Percentiles rank a stretch among this genome's conserved stretches.
These are phyloP conservation scores for Chaetomiaceae sp. DNA, from an alignment of 2,329 filamentous ascomycete genomes.

Conservation along the genomic window DNA sequence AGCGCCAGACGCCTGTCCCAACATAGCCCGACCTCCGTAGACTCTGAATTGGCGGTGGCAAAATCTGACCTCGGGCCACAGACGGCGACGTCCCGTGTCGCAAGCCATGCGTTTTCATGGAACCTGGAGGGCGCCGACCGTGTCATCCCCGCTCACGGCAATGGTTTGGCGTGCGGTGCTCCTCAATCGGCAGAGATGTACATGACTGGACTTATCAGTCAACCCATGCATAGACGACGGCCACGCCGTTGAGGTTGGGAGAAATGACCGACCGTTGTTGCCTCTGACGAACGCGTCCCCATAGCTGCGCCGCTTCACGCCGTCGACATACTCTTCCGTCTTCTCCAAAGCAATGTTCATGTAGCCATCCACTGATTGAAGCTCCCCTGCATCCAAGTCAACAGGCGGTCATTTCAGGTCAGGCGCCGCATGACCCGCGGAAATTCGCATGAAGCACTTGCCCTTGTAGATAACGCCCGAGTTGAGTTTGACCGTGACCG, in stretches of 20 bases:
- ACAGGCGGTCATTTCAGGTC: neutral
- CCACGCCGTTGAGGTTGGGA: neutral
- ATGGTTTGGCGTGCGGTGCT: neutral
- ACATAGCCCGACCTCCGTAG: too few species aligned
- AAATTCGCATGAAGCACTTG: slow-evolving; percentile 34
- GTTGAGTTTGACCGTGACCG: slow-evolving; percentile 95
- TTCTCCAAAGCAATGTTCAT: slow-evolving; percentile 99
- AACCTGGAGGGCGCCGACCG: neutral
- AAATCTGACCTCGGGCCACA: too few species aligned
- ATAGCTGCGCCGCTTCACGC: slow-evolving; percentile 73
- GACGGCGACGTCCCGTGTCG: too few species aligned
- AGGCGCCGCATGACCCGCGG: neutral
- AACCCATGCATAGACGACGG: neutral
- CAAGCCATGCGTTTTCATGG: too few species aligned
- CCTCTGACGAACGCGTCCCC: slow-evolving; percentile 93
- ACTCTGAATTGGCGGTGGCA: too few species aligned
- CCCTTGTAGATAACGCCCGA: slow-evolving; percentile 98
- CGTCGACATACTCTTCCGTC: slow-evolving; percentile 86
- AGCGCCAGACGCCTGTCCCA: too few species aligned
- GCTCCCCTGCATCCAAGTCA: slow-evolving; percentile 57
- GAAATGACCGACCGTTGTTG: slow-evolving; percentile 70
- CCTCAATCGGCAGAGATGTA: slow-evolving; percentile 60
- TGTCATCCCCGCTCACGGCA: neutral
- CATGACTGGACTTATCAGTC: slow-evolving; percentile 47
- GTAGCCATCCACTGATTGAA: slow-evolving; percentile 96